Evolutionary conservation across 2,329 filamentous ascomycete genomes (phyloP).

Genomic region (Shiraia bambusicola): DNA sequence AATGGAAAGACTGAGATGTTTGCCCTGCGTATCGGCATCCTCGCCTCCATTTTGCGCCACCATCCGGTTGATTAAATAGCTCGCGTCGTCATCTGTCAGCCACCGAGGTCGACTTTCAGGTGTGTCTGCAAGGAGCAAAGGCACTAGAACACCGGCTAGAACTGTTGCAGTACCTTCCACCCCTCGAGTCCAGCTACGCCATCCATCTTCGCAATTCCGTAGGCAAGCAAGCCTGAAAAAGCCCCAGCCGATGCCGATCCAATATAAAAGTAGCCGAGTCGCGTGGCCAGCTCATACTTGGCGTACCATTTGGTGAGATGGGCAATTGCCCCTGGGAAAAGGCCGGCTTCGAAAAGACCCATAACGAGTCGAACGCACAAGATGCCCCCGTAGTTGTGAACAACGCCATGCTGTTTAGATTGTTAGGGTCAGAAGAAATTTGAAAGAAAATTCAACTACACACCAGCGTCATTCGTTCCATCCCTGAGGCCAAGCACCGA

Average conservation of each 20-base stretch:
- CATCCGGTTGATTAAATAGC: too few relatives aligned
- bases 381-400: conserved; percentile 49
- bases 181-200: conserved; percentile 17
- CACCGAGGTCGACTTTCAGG: too few relatives aligned
- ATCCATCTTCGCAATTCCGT: conserved; percentile 37
- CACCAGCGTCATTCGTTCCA: too few relatives aligned
- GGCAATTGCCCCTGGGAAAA: conserved; percentile 64
- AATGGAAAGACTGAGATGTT: too few relatives aligned
- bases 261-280: conserved; percentile 41
- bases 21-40: too few relatives aligned
- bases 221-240: conserved; percentile 41
- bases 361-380: conserved; percentile 51
- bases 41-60: conserved; percentile 6
- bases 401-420: too few relatives aligned
- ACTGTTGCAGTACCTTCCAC: conserved; percentile 1
- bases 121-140: neutral
- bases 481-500: too few relatives aligned
- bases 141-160: neutral
- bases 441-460: too few relatives aligned
- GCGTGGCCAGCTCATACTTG: conserved; percentile 37
- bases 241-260: conserved; percentile 38
- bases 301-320: conserved; percentile 41
- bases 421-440: too few relatives aligned
- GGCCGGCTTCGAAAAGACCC: conserved; percentile 51
- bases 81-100: too few relatives aligned